phyloP scores from a whole-genome alignment of 495 filamentous ascomycete genomes.

The Penicillium alfredii region DNA sequence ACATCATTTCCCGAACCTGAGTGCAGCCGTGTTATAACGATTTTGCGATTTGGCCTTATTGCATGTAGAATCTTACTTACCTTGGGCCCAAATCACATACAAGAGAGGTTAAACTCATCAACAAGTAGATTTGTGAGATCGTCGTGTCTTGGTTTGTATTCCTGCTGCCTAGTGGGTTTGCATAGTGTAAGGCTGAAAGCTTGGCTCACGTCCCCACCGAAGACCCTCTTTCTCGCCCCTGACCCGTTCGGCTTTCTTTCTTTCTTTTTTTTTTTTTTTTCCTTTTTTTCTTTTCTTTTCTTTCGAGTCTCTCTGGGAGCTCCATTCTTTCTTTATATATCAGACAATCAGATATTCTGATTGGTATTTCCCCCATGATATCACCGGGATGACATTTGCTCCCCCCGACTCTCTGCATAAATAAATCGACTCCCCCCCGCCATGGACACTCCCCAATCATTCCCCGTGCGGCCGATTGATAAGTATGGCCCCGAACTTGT shows the following conservation, averaged over 20 bases:
- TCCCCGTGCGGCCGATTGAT: conserved; percentile 24
- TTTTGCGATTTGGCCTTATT: too few species aligned
- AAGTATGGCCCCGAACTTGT: conserved; percentile 46
- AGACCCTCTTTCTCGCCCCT: neutral
- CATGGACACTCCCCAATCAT: conserved; percentile 19
- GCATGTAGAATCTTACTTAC: too few species aligned
- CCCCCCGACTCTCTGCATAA: neutral
- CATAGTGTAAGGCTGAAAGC: conserved; percentile 10
- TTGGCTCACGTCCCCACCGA: neutral
- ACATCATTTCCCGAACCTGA: too few species aligned
- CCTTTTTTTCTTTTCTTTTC: neutral
- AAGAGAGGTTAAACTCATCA: too few species aligned
- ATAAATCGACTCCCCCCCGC: neutral
- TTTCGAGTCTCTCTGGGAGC: neutral
- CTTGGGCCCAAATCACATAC: too few species aligned
- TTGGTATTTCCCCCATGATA: too few species aligned
- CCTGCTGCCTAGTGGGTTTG: neutral
- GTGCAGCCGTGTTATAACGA: too few species aligned
- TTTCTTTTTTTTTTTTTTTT: neutral
- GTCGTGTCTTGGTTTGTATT: neutral
- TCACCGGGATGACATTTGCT: too few species aligned
- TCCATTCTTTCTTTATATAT: neutral
- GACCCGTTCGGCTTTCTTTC: neutral
- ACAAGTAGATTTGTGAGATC: too few species aligned
- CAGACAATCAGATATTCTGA: too few species aligned